phyloP scores from a whole-genome alignment of 2,329 filamentous ascomycete genomes.

The Dactylonectria macrodidyma region DNA sequence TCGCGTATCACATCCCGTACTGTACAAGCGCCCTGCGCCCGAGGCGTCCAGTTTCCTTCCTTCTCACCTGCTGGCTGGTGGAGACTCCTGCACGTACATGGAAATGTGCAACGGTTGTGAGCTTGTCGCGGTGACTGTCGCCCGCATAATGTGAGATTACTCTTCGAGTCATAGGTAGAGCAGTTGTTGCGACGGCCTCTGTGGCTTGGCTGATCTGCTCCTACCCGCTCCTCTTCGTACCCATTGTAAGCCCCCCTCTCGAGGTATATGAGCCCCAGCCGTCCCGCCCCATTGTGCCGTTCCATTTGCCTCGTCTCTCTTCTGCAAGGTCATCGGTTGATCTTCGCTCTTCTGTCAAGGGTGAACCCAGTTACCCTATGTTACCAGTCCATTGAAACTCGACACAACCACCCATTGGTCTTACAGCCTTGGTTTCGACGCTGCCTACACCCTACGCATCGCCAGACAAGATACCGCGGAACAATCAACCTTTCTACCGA shows the following conservation, averaged over 20 bases:
- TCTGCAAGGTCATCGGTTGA: slow-evolving; percentile 5
- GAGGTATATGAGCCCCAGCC: slow-evolving; percentile 23
- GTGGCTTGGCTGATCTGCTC: neutral
- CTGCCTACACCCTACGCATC: neutral
- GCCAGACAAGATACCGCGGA: slow-evolving; percentile 1
- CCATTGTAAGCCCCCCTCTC: slow-evolving; percentile 4
- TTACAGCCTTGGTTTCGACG: neutral
- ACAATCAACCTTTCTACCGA: slow-evolving; percentile 7
- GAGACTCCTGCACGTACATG: slow-evolving; percentile 8
- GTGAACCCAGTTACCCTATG: slow-evolving; percentile 20
- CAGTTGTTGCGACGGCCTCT: slow-evolving; percentile 26
- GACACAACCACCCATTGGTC: slow-evolving; percentile 2
- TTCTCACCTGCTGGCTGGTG: slow-evolving; percentile 1
- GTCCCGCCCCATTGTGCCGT: slow-evolving; percentile 12
- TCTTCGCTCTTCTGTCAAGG: neutral
- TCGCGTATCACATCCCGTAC: slow-evolving; percentile 4
- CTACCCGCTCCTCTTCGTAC: slow-evolving; percentile 8
- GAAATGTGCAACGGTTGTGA: slow-evolving; percentile 42
- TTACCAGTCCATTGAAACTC: slow-evolving; percentile 19
- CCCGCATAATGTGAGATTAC: slow-evolving; percentile 45
- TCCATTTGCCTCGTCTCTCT: slow-evolving; percentile 8
- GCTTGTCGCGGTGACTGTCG: slow-evolving; percentile 34
- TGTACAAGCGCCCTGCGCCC: slow-evolving; percentile 1
- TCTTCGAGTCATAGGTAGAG: slow-evolving; percentile 30
- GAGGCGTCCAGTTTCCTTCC: slow-evolving; percentile 20